phyloP scores from a whole-genome alignment of 2,329 filamentous ascomycete species.

The Fusarium newnesense region DNA sequence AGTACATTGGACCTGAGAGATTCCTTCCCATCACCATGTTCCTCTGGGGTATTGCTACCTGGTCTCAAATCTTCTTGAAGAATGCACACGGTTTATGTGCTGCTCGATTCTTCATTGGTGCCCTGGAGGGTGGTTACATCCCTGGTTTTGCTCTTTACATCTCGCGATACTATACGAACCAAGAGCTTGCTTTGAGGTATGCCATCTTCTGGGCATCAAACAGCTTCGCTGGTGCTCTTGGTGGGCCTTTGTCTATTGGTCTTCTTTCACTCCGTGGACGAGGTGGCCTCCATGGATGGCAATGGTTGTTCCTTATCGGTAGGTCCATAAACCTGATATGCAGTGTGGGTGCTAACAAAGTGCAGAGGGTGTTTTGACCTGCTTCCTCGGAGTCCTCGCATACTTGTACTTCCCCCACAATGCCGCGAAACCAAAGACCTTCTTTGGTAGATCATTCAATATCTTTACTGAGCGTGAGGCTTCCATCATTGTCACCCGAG shows the following conservation, averaged over 20 bases:
- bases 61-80: constrained; percentile 44
- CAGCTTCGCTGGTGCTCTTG: constrained; percentile 42
- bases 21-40: constrained; percentile 46
- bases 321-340: not conserved
- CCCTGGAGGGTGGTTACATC: constrained; percentile 48
- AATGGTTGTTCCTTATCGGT: constrained; percentile 48
- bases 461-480: constrained; percentile 42
- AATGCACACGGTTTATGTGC: constrained; percentile 41
- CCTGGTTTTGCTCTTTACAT: constrained; percentile 47
- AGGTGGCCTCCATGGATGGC: constrained; percentile 43
- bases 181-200: constrained; percentile 44
- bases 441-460: constrained; percentile 40
- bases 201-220: constrained; percentile 48
- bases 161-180: constrained; percentile 45
- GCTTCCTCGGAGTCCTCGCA: constrained; percentile 35
- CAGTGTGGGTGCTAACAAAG: not conserved
- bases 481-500: constrained; percentile 43
- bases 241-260: constrained; percentile 43
- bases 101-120: constrained; percentile 44
- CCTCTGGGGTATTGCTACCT: constrained; percentile 45
- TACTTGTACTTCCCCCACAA: constrained; percentile 45
- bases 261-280: constrained; percentile 41
- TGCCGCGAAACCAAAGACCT: constrained; percentile 39
- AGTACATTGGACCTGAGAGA: constrained; percentile 42
- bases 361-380: constrained; percentile 44